Evolutionary conservation across 495 filamentous ascomycete genomes (phyloP).

Genomic region (Penicillium cataractarum): DNA sequence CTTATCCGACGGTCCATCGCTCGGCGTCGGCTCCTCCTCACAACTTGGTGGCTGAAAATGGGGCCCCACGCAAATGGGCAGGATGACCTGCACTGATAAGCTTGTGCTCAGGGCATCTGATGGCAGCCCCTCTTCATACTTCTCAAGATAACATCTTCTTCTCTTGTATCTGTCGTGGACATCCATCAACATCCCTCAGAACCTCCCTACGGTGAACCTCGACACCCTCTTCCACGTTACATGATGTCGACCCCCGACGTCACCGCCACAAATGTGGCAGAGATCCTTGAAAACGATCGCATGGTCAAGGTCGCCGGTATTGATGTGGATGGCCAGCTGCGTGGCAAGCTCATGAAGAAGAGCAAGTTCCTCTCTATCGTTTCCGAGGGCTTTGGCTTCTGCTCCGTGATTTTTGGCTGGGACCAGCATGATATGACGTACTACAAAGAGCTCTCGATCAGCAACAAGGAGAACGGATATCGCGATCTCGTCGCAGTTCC

Average conservation of each 20-base stretch:
- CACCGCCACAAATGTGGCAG: constrained; percentile 62
- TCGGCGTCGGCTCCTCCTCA: not conserved
- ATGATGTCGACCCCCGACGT: constrained; percentile 37
- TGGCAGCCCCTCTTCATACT: not conserved
- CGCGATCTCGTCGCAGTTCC: constrained; percentile 83
- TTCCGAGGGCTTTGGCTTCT: constrained; percentile 89
- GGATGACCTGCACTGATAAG: constrained; percentile 12
- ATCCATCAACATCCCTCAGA: not conserved
- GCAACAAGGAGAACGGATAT: constrained; percentile 93
- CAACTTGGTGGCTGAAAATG: not conserved
- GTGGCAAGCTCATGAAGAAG: constrained; percentile 94
- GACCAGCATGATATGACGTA: constrained; percentile 97
- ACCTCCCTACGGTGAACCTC: not conserved
- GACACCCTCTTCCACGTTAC: not conserved
- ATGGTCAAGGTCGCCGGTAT: constrained; percentile 90
- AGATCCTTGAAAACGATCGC: constrained; percentile 71
- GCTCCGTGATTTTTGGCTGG: constrained; percentile 96
- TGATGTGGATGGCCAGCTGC: constrained; percentile 88
- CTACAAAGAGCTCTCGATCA: constrained; percentile 78
- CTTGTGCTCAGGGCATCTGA: constrained; percentile 1
- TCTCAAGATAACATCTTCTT: not conserved
- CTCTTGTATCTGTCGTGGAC: not conserved
- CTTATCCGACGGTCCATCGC: constrained; percentile 2
- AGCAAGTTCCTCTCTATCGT: constrained; percentile 92
- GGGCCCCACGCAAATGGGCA: not conserved